Conservation (phyloP, 441 rosid genomes). For the Populus trichocarpa region DNA sequence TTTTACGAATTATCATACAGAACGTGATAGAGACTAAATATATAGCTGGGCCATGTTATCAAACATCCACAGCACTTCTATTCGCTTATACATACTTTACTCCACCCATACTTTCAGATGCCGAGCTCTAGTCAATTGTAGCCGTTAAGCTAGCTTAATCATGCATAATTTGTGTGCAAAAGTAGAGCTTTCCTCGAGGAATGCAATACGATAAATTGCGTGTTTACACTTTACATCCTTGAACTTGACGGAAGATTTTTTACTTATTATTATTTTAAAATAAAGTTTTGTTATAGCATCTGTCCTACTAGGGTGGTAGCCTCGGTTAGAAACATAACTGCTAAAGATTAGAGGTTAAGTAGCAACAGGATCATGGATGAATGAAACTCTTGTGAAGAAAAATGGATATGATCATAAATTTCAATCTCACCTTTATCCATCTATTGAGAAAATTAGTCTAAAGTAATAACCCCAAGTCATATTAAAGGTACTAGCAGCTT, state of each 20-base stretch:
- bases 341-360: not conserved
- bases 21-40: not conserved
- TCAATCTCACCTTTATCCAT: not conserved
- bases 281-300: not conserved
- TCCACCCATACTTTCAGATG: not conserved
- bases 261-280: no score
- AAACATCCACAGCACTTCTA: not conserved
- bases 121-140: not conserved
- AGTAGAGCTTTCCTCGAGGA: not conserved
- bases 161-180: not conserved
- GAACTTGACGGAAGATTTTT: not conserved
- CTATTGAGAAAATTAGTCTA: not conserved
- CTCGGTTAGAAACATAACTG: no score
- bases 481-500: not conserved
- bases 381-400: no score
- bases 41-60: not conserved
- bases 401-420: not conserved
- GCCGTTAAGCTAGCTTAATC: not conserved
- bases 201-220: not conserved
- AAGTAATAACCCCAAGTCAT: not conserved
- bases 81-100: no score
- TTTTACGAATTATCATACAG: not conserved
- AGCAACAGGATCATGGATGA: not conserved
- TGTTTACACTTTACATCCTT: not conserved
- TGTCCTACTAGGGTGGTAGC: no score